phyloP scores from a whole-genome alignment of 2,329 filamentous ascomycete species.

The Ilyonectria robusta region DNA sequence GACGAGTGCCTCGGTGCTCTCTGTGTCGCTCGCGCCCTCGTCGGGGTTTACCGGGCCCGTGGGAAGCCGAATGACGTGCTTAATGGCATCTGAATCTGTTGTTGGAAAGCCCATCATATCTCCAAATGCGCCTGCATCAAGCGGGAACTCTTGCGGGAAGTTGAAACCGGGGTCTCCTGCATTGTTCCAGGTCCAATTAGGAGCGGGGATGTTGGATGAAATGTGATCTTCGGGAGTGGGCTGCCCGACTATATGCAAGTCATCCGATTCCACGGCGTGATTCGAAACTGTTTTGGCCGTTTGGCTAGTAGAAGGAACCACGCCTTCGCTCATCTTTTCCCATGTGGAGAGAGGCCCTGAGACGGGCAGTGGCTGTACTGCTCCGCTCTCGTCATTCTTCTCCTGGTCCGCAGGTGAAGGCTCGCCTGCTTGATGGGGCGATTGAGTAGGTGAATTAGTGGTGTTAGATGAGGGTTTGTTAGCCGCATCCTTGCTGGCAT shows the following conservation, averaged over 20 bases:
- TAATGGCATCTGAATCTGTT: conserved; percentile 1
- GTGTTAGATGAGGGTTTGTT: conserved; percentile 14
- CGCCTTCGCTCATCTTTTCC: conserved; percentile 10
- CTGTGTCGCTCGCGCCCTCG: conserved; percentile 35
- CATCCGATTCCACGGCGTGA: conserved; percentile 8
- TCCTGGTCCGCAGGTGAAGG: neutral
- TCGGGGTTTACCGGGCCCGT: conserved; percentile 21
- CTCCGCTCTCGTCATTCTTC: neutral
- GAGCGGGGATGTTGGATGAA: conserved; percentile 1
- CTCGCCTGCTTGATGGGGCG: neutral
- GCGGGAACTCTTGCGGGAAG: conserved; percentile 30
- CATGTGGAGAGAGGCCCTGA: conserved; percentile 3
- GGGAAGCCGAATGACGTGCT: conserved; percentile 26
- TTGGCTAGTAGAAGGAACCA: conserved; percentile 2
- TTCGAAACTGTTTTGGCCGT: neutral
- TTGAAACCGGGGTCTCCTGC: conserved; percentile 28
- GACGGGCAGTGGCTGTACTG: conserved; percentile 1
- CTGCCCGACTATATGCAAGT: conserved; percentile 1
- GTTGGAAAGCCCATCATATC: conserved; percentile 27
- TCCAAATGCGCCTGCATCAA: conserved; percentile 23
- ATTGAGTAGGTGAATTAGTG: conserved; percentile 13
- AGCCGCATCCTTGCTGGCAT: conserved; percentile 30
- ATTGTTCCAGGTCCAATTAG: conserved; percentile 33
- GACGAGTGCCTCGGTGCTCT: conserved; percentile 44
- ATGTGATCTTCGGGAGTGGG: conserved; percentile 23